Evolutionary conservation across 257 asterid genomes (phyloP).

Genomic region (Solanum pinnatisectum): DNA sequence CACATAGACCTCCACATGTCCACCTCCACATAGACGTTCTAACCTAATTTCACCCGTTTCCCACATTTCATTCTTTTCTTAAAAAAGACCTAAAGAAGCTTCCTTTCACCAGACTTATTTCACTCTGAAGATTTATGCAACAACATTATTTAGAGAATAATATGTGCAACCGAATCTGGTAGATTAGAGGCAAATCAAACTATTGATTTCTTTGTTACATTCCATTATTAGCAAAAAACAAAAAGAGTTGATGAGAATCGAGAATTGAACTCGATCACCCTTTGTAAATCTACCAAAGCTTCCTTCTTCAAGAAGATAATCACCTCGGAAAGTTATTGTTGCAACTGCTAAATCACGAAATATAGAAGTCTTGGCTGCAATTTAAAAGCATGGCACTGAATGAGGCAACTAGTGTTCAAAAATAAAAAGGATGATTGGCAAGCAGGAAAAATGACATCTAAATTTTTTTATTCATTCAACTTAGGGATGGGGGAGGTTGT

Average conservation of each 20-base stretch:
- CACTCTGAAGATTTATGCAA: not conserved
- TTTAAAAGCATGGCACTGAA: conserved; percentile 11
- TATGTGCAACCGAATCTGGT: not conserved
- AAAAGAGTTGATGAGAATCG: not conserved
- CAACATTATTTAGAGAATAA: not conserved
- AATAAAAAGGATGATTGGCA: not conserved
- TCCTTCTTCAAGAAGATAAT: conserved; percentile 74
- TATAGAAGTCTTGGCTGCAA: conserved; percentile 64
- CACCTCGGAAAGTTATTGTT: conserved; percentile 53
- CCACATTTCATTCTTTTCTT: too few species aligned
- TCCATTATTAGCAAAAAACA: not conserved
- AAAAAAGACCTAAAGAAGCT: too few species aligned
- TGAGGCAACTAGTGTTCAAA: not conserved
- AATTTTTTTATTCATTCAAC: not conserved
- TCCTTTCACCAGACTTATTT: too few species aligned
- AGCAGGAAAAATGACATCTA: not conserved
- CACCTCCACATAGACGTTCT: too few species aligned
- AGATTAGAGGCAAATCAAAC: not conserved
- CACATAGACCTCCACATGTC: too few species aligned
- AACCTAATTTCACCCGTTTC: too few species aligned
- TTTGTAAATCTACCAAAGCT: conserved; percentile 86
- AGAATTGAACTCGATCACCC: conserved; percentile 65
- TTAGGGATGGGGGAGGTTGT: not conserved
- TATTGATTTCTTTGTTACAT: not conserved
- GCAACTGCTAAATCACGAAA: conserved; percentile 75